Percentiles rank a stretch among this genome's conserved stretches.
These are phyloP conservation scores for Trichosanthes cucumerina DNA, from an alignment of 306 rosid genomes.

Conservation along the genomic window DNA sequence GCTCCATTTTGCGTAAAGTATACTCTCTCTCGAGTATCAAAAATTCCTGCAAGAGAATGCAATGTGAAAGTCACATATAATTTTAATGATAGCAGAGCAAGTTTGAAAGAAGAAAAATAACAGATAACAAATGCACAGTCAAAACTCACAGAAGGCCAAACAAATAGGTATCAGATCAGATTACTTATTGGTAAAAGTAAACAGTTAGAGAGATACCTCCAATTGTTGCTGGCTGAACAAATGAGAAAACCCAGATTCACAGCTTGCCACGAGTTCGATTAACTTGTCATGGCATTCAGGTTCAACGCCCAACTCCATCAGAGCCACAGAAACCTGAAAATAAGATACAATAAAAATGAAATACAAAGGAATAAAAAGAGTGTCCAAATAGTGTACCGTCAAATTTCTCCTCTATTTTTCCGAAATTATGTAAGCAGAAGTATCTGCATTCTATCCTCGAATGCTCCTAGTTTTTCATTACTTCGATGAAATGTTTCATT, in stretches of 20 bases:
- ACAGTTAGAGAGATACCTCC: slow-evolving; percentile 38
- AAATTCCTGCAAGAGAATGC: slow-evolving; percentile 14
- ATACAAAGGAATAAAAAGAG: background rate
- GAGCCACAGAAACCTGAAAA: slow-evolving; percentile 70
- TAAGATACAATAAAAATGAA: slow-evolving; percentile 5
- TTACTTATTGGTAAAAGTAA: slow-evolving; percentile 1
- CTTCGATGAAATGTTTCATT: too few species aligned
- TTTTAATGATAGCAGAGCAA: background rate
- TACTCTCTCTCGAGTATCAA: slow-evolving; percentile 18
- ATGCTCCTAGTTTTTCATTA: background rate
- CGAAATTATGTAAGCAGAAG: background rate
- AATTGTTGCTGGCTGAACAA: slow-evolving; percentile 93
- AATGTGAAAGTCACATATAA: background rate
- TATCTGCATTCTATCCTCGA: background rate
- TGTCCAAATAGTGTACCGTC: background rate
- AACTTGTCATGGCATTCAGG: slow-evolving; percentile 65
- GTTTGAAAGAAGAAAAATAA: background rate
- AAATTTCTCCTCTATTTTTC: background rate
- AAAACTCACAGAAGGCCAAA: background rate
- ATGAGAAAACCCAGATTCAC: slow-evolving; percentile 51
- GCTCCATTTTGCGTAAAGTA: slow-evolving; percentile 12
- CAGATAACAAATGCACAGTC: background rate
- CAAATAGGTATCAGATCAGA: background rate
- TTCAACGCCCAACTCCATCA: slow-evolving; percentile 51
- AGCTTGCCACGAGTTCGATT: slow-evolving; percentile 63